Percentiles rank a stretch among this genome's conserved stretches.
phyloP scores from a whole-genome alignment of 768 basidiomycete species.

The Calvatia gigantea region DNA sequence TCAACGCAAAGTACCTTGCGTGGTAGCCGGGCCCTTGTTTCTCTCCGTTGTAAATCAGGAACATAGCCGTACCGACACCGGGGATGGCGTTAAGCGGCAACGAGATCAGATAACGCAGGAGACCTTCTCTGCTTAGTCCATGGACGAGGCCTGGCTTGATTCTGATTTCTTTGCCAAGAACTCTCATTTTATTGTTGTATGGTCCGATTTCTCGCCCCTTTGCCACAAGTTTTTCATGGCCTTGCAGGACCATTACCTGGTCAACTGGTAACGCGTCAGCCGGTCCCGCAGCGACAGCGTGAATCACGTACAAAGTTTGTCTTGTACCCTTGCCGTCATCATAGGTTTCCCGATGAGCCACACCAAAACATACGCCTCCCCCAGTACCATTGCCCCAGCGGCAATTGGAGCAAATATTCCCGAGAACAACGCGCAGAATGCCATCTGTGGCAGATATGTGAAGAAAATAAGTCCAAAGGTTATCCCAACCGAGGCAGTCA shows the following conservation, averaged over 20 bases:
- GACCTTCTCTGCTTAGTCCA: conserved; percentile 38
- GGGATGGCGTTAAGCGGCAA: conserved; percentile 70
- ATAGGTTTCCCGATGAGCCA: conserved; percentile 33
- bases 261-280: conserved; percentile 25
- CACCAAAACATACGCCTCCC: conserved; percentile 38
- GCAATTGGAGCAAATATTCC: conserved; percentile 62
- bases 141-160: conserved; percentile 44
- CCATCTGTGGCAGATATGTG: conserved; percentile 66
- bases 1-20: conserved; percentile 67
- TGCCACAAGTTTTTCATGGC: conserved; percentile 28
- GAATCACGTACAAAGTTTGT: conserved; percentile 32
- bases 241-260: conserved; percentile 32
- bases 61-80: conserved; percentile 58
- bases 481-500: conserved; percentile 33
- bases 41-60: conserved; percentile 51
- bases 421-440: conserved; percentile 56
- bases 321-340: conserved; percentile 32
- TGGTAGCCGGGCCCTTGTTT: conserved; percentile 57
- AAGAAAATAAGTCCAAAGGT: conserved; percentile 48
- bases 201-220: conserved; percentile 27
- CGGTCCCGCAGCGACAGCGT: background rate
- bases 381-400: conserved; percentile 41
- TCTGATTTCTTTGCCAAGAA: conserved; percentile 33
- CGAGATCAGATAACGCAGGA: conserved; percentile 58
- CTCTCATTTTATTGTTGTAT: conserved; percentile 39